A percentile compares a stretch with the other conserved stretches of the same genome.
Conservation (phyloP, 2,329 filamentous ascomycete species). For the Niveomyces coronatus region DNA sequence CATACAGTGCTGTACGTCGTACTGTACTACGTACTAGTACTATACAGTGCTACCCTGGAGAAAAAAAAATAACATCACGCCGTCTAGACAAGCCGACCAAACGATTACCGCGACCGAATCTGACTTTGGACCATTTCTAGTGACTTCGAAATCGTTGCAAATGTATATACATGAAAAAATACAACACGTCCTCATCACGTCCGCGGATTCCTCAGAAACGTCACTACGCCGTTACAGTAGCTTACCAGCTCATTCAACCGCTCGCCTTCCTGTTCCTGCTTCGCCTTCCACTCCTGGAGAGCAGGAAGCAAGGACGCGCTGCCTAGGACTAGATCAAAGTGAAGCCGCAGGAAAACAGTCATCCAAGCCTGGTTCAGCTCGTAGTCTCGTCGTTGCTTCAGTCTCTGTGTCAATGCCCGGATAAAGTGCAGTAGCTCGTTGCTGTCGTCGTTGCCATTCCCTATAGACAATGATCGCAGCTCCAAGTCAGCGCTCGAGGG, state of each 20-base stretch:
- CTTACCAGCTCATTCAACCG: conserved; percentile 69
- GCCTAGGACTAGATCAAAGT: conserved; percentile 49
- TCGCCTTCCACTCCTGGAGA: conserved; percentile 58
- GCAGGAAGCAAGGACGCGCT: conserved; percentile 44
- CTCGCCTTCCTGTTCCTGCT: conserved; percentile 60
- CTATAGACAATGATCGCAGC: conserved; percentile 63
- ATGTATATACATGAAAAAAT: conserved; percentile 5
- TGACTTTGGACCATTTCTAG: too few species aligned
- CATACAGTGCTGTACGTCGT: too few species aligned
- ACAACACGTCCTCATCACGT: conserved; percentile 25
- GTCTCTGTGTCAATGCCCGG: conserved; percentile 60
- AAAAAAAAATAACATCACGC: neutral
- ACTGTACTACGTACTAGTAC: too few species aligned
- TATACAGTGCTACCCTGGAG: too few species aligned
- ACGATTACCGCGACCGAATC: too few species aligned
- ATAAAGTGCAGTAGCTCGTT: conserved; percentile 76
- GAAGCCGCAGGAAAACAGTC: conserved; percentile 79
- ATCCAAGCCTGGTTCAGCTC: conserved; percentile 97
- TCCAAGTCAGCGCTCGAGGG: conserved; percentile 85
- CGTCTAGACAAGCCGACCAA: too few species aligned
- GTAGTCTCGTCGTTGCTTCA: conserved; percentile 67
- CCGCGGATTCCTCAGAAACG: conserved; percentile 60
- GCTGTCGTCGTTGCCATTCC: conserved; percentile 35
- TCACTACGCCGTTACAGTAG: conserved; percentile 78
- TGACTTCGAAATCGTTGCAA: too few species aligned